A percentile compares a stretch with the other conserved stretches of the same genome.
Evolutionary conservation across 441 rosid species (phyloP).

Genomic region (California macrophylla): DNA sequence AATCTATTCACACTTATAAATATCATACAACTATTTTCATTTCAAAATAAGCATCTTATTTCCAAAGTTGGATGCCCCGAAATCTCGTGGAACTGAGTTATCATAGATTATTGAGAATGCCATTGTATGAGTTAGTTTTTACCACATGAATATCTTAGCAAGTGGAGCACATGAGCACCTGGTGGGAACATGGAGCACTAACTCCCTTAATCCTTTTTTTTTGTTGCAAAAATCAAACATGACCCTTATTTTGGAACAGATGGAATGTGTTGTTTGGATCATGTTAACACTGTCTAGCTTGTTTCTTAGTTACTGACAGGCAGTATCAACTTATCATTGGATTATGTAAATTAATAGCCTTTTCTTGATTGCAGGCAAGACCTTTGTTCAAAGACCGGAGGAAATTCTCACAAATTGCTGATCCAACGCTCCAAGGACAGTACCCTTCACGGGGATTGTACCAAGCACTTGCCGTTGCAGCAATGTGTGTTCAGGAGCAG

Average conservation of each 20-base stretch:
- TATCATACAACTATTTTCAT: neutral
- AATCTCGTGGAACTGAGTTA: no score
- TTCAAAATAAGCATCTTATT: neutral
- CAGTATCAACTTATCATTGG: neutral
- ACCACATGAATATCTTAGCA: no score
- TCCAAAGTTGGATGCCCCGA: no score
- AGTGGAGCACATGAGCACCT: no score
- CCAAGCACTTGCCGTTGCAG: conserved; percentile 94
- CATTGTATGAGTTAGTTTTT: no score
- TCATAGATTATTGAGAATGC: neutral
- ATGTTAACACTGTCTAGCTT: neutral
- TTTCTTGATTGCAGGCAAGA: conserved; percentile 47
- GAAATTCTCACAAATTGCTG: conserved; percentile 82
- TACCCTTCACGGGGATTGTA: conserved; percentile 77
- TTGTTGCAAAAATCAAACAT: neutral
- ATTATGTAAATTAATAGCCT: neutral
- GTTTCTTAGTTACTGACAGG: neutral
- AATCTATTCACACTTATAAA: neutral
- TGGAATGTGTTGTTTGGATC: no score
- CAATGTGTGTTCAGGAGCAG: conserved; percentile 95
- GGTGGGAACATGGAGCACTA: no score
- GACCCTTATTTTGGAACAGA: no score
- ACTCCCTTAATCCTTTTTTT: neutral
- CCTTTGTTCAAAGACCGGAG: conserved; percentile 84
- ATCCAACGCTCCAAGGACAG: conserved; percentile 74